Conservation (phyloP, 1,139 yeast species). For the Lodderomyces beijingensis region DNA sequence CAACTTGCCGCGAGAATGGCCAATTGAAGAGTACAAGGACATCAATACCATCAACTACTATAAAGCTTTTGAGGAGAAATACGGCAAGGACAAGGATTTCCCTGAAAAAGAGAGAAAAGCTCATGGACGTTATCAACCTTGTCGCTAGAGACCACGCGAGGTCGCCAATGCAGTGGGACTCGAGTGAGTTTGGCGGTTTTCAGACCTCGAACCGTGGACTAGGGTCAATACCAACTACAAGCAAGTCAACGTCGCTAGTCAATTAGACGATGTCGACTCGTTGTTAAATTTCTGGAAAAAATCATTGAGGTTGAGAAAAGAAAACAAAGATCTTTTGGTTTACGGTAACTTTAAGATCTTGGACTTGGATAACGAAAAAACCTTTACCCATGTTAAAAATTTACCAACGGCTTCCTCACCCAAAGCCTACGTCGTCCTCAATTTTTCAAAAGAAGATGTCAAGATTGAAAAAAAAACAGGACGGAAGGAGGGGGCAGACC, state of each 20-base stretch:
- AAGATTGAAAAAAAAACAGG: constrained; percentile 27
- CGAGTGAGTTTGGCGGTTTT: constrained; percentile 41
- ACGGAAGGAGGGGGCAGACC: too few relatives aligned
- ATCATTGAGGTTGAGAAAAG: constrained; percentile 42
- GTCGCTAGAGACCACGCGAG: constrained; percentile 54
- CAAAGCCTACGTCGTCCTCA: constrained; percentile 41
- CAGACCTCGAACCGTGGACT: constrained; percentile 53
- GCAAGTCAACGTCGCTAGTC: constrained; percentile 46
- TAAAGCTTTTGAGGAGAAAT: constrained; percentile 26
- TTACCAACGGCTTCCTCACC: constrained; percentile 9
- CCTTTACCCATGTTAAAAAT: constrained; percentile 38
- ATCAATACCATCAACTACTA: constrained; percentile 45
- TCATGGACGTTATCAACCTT: constrained; percentile 31
- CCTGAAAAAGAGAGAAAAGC: constrained; percentile 22
- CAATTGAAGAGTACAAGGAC: constrained; percentile 48
- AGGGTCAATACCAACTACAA: constrained; percentile 47
- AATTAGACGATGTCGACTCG: constrained; percentile 45
- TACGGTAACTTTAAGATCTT: constrained; percentile 45
- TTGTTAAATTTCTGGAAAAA: constrained; percentile 44
- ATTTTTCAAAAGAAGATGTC: constrained; percentile 34
- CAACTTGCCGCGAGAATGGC: constrained; percentile 45
- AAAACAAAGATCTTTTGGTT: constrained; percentile 38
- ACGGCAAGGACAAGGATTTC: constrained; percentile 27
- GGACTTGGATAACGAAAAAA: constrained; percentile 33
- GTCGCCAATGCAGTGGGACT: constrained; percentile 59